Percentiles rank a stretch among this genome's conserved stretches.
phyloP scores from a whole-genome alignment of 306 rosid species.

The Benincasa hispida region DNA sequence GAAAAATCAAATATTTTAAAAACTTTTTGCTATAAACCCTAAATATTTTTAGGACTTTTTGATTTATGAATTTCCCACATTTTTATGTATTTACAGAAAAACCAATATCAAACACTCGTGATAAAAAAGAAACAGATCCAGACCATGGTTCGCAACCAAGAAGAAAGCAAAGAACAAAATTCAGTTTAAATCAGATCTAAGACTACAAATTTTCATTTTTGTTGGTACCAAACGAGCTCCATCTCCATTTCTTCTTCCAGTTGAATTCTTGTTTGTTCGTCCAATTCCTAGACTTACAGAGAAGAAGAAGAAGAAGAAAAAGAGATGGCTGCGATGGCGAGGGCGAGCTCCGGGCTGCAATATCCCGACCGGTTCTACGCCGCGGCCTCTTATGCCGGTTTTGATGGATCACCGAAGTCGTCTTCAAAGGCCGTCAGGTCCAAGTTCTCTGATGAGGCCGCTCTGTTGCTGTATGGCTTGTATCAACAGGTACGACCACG shows the following conservation, averaged over 20 bases:
- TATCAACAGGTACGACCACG: conserved; percentile 51
- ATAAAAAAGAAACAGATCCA: conserved; percentile 5
- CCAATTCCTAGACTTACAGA: not conserved
- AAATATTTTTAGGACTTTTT: too few species aligned
- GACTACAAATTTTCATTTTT: not conserved
- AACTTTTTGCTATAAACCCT: too few species aligned
- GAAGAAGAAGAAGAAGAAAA: not conserved
- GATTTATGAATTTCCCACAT: not conserved
- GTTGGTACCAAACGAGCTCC: not conserved
- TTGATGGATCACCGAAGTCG: conserved; percentile 72
- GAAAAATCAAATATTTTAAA: too few species aligned
- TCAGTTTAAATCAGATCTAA: conserved; percentile 8
- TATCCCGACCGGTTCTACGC: conserved; percentile 92
- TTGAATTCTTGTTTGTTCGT: not conserved
- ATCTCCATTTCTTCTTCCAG: not conserved
- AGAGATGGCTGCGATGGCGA: conserved; percentile 43
- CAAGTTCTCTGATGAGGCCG: conserved; percentile 65
- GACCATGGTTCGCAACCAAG: not conserved
- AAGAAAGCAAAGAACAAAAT: not conserved
- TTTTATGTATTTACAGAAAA: not conserved
- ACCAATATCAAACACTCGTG: not conserved
- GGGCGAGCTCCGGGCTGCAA: conserved; percentile 69
- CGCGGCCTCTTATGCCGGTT: conserved; percentile 79
- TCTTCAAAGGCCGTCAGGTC: conserved; percentile 70
- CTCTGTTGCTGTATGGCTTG: conserved; percentile 76